Evolutionary conservation across 371 early-diverging fungal genomes (phyloP), one percentile per base, ranked within the genome.

Genomic region (Blakeslea trispora): DNA sequence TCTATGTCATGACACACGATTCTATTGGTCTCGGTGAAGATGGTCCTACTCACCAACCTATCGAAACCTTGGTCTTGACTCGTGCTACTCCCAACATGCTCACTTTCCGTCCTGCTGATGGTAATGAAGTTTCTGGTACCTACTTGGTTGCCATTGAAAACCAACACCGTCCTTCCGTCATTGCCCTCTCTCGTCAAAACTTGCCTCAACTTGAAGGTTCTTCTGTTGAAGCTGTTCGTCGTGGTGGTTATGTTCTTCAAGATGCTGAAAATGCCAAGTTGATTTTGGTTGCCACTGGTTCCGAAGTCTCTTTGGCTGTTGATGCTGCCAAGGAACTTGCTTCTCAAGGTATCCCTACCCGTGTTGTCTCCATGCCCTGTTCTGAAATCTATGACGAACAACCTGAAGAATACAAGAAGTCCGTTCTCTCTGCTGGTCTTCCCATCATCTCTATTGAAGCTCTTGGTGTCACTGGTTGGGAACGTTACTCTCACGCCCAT

Each of bases 41-140:
- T 74, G 99, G 99, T 5, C 99, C 99, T 28, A 99, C 99, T 43
- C 99, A 99, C 81, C 99, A 99, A 76, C 99, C 99, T 7, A 91
- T 99, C 50, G 99, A 99, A 77, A 95, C 95, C n/a, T 69, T 99
- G 64, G 87, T 98, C 40, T 78, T 88, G 67, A 79, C 96, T 23
- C 91, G 99, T 52, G 99, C 99, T 13, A 89, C 94, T 24, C 99
- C 99, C 53, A 94, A 96, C 82, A 77, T 92, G 64, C 71, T 89
- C 37, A 84, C 85, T 53, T 75, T 97, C 71, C 88, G 99, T 63
- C 99, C 99, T 41, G 96, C 95, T 49, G 98, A 99, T 73, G 97
- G 98, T 47, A 94, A 94, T 64, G 99, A 99, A 73, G 89, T 89
- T 24, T 92, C 96, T 23, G 98, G 93, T 53, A 85, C 94, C 9